These are phyloP conservation scores for Phialophora verrucosa DNA, from an alignment of 2,329 filamentous ascomycete genomes.

Conservation along the genomic window DNA sequence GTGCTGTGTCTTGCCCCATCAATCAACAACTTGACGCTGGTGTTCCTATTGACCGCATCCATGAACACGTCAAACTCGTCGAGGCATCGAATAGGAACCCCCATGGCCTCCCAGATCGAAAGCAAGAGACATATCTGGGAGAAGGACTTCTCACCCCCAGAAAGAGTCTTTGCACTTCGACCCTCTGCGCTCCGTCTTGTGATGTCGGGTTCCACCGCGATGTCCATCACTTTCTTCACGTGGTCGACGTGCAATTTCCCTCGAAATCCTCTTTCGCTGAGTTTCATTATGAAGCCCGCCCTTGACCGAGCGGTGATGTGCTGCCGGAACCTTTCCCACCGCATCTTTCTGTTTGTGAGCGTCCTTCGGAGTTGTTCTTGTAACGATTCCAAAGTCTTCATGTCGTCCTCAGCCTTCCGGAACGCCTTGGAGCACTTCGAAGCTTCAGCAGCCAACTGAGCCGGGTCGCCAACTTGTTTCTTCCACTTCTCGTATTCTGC, in stretches of 20 bases:
- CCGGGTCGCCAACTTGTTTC: conserved; percentile 65
- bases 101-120: conserved; percentile 97
- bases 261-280: conserved; percentile 87
- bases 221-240: conserved; percentile 71
- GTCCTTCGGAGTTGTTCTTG: conserved; percentile 62
- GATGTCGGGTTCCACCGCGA: conserved; percentile 74
- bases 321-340: conserved; percentile 82
- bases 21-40: conserved; percentile 95
- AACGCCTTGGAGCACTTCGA: conserved; percentile 47
- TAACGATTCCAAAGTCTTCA: conserved; percentile 47
- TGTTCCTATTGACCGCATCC: conserved; percentile 93
- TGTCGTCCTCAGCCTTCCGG: conserved; percentile 46
- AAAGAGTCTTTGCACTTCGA: conserved; percentile 87
- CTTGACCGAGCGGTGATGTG: conserved; percentile 85
- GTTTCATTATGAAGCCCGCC: conserved; percentile 83
- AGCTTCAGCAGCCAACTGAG: conserved; percentile 64
- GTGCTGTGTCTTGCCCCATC: conserved; percentile 81
- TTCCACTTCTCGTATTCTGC: conserved; percentile 65
- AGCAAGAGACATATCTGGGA: conserved; percentile 93
- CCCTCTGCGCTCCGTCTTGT: conserved; percentile 73
- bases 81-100: conserved; percentile 88
- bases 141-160: conserved; percentile 96
- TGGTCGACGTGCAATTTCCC: conserved; percentile 83
- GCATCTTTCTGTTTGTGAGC: conserved; percentile 70
- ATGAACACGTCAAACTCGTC: conserved; percentile 99